phyloP scores from a whole-genome alignment of 306 rosid genomes.

The Pyrus pyrifolia region DNA sequence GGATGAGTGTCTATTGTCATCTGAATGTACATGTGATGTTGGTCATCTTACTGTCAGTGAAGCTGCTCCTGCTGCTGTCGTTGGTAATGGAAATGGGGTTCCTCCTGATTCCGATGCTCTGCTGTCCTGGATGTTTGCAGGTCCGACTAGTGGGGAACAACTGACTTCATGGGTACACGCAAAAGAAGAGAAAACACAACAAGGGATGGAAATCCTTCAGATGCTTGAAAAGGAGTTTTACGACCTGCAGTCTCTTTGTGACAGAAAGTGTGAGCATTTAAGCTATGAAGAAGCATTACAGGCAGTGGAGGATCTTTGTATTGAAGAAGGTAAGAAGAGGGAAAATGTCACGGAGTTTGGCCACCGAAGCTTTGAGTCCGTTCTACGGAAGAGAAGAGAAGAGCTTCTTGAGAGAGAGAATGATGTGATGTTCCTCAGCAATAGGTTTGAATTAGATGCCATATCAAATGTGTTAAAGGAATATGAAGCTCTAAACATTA shows the following conservation, averaged over 20 bases:
- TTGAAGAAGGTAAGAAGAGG: slow-evolving; percentile 79
- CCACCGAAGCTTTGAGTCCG: slow-evolving; percentile 63
- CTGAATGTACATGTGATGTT: slow-evolving; percentile 30
- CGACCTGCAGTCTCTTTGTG: slow-evolving; percentile 70
- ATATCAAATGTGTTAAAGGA: slow-evolving; percentile 77
- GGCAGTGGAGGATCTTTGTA: slow-evolving; percentile 76
- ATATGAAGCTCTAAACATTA: slow-evolving; percentile 58
- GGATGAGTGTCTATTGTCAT: slow-evolving; percentile 55
- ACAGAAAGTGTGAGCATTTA: slow-evolving; percentile 68
- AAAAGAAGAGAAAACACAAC: slow-evolving; percentile 65
- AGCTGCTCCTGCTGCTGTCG: slow-evolving; percentile 23
- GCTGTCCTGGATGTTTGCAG: slow-evolving; percentile 75
- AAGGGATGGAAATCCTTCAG: slow-evolving; percentile 66
- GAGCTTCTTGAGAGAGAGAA: slow-evolving; percentile 71
- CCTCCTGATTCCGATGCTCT: slow-evolving; percentile 37
- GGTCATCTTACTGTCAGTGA: slow-evolving; percentile 34
- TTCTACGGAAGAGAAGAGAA: slow-evolving; percentile 65
- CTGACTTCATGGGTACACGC: slow-evolving; percentile 59
- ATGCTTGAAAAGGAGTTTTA: slow-evolving; percentile 78
- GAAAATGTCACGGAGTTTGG: slow-evolving; percentile 51
- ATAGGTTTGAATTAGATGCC: slow-evolving; percentile 61
- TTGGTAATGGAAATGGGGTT: slow-evolving; percentile 32
- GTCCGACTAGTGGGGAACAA: slow-evolving; percentile 65
- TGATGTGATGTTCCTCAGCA: slow-evolving; percentile 42
- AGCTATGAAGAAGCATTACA: slow-evolving; percentile 74